Base-by-base conservation (phyloP, 2,329 filamentous ascomycete species). In the Phoma sp. region DNA sequence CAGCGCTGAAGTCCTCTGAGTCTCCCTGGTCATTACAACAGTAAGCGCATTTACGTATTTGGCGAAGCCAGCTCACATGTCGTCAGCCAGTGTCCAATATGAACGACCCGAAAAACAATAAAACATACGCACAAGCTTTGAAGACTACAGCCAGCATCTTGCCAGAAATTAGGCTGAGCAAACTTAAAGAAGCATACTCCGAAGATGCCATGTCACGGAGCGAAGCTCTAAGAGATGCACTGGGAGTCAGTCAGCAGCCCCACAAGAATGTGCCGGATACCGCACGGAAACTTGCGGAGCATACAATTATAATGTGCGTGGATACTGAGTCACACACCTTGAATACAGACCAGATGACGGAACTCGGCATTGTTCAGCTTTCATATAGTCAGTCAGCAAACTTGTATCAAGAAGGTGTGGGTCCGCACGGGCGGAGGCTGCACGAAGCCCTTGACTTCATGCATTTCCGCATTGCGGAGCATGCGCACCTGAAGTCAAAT, bases 251-350 rank as follows among this genome's bases (percentile, higher is more conserved):
- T 55, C 2, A 46, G 41, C 1, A 33, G 23, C 23, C n/a, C 33
- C 5, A 4, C 7, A 23, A n/a, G 7, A 1, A 23, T 46, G 47
- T 30, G 3, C 52, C 52, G 1, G 7, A 3, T 1, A 47, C 43
- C 4, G 52, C 42, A 2, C 8, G 27, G 0, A 39, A 52, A 0
- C 56, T 68, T 6, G 57, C 59, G 0, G 25, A 60, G 2, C 51
- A 62, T 18, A 54, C 56, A 1, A 44, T 66, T 10, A 35, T 64
- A 0, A 43, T 70, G 6, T 66, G 62, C 27, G 25, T 70, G 3
- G 67, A 70, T 33, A 64, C 60, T 1, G 67, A 70, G 40, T 62
- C 64, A 9, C 65, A 59, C 48, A 64, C 61, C 0, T 42, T 49
- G 6, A 66, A 67, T 25, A 64, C 60, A 0, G 55, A 57, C 4